Conservation (phyloP, 2,329 filamentous ascomycete species). For the Colletotrichum sp. region DNA sequence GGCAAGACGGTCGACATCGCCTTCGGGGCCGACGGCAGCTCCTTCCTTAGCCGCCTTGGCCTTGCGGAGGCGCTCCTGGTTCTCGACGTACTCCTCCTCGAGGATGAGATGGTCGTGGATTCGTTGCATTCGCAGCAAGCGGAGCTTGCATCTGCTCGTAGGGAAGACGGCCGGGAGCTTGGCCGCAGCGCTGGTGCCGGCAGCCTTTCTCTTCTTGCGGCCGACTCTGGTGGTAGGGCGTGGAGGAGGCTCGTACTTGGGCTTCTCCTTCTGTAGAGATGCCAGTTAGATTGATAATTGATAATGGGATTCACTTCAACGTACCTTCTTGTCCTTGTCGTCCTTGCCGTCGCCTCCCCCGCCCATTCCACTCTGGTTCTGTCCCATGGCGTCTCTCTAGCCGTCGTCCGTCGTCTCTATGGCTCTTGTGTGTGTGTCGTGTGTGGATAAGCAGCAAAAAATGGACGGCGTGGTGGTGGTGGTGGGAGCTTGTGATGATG, state of each 20-base stretch:
- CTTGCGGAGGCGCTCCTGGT: slow-evolving; percentile 94
- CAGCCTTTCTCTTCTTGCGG: slow-evolving; percentile 97
- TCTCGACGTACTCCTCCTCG: slow-evolving; percentile 98
- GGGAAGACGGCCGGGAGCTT: slow-evolving; percentile 95
- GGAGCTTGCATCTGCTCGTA: slow-evolving; percentile 95
- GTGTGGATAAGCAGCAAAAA: not conserved
- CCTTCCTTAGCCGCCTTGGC: slow-evolving; percentile 82
- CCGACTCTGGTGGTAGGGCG: slow-evolving; percentile 96
- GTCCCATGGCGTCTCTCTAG: slow-evolving; percentile 66
- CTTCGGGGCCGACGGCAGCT: slow-evolving; percentile 72
- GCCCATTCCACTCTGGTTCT: slow-evolving; percentile 87
- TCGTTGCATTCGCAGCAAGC: slow-evolving; percentile 96
- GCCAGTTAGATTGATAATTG: not conserved
- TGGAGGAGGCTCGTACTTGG: slow-evolving; percentile 98
- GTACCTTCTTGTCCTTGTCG: slow-evolving; percentile 93
- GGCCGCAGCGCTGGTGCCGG: slow-evolving; percentile 89
- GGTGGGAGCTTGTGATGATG: slow-evolving; percentile 16
- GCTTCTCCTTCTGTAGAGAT: slow-evolving; percentile 87
- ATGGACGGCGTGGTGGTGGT: not conserved
- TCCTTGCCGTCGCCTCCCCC: slow-evolving; percentile 79
- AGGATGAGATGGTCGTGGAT: slow-evolving; percentile 97
- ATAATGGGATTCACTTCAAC: too few relatives aligned
- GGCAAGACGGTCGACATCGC: slow-evolving; percentile 80
- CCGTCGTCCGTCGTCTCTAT: not conserved
- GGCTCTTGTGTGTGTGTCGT: not conserved